Base-by-base conservation (phyloP, 1,139 yeast species). In the Debaryomycetaceae sp. region DNA sequence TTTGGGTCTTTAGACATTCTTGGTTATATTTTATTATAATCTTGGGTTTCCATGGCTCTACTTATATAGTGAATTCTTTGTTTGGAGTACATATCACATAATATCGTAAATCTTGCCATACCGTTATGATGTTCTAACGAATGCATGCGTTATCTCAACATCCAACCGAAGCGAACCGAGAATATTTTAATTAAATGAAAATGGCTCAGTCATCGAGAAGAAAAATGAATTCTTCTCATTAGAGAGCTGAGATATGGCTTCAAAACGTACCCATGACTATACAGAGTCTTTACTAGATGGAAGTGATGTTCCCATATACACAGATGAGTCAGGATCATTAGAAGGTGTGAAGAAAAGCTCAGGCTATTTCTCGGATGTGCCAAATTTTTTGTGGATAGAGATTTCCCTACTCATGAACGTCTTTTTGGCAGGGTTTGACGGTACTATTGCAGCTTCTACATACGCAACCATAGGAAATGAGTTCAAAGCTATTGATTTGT, bases 381-480 rank as follows among this genome's bases (percentile, higher is more conserved):
- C 18, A 8, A 28, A 35, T 28, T 35, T 54, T 36, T 2, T 46
- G 4, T 54, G 52, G 54, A 59, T 59, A 16, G 64, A 59, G 44
- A 39, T 49, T 6, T 53, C 63, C 2, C 42, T 59, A 11, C 41
- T 58, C 31, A 42, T 53, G n/a, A 59, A 59, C 39, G 63, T 56
- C 15, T 59, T 59, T 36, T 47, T 59, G 36, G 46, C 66, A 2
- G 65, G 70, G 1, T 52, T 66, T 40, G 71, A 66, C 45, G 61
- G 67, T 7, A 66, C 71, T 1, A 62, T 66, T 28, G 63, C 67
- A 15, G 63, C 71, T 5, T 61, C 71, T 3, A 51, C 64, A 9
- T 51, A 63, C 31, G 54, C 65, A 8, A 55, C 58, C 4, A 66
- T 67, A 19, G 68, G 70, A 1, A 58, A 61, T 22, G 59, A 67